These are phyloP conservation scores for Rutstroemia sp. DNA, from an alignment of 2,329 filamentous ascomycete genomes.

Conservation along the genomic window DNA sequence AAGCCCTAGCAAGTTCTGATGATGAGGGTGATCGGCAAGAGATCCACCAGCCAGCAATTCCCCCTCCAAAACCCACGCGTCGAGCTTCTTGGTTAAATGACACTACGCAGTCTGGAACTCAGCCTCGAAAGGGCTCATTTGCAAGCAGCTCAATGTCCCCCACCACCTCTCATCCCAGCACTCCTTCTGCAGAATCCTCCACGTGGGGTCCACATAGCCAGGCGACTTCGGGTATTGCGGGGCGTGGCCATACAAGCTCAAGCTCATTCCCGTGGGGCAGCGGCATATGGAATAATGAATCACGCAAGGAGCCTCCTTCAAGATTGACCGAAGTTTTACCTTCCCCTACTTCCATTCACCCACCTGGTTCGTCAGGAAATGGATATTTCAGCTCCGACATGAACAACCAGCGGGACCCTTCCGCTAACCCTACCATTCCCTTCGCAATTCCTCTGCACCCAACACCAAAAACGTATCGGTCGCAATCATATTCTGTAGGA, in stretches of 20 bases:
- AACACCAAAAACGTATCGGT: slow-evolving; percentile 86
- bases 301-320: slow-evolving; percentile 68
- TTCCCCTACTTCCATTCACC: slow-evolving; percentile 57
- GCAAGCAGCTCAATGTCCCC: slow-evolving; percentile 70
- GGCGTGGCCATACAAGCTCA: slow-evolving; percentile 36
- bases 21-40: slow-evolving; percentile 71
- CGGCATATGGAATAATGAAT: slow-evolving; percentile 73
- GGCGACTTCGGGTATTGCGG: slow-evolving; percentile 29
- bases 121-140: slow-evolving; percentile 67
- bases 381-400: slow-evolving; percentile 42
- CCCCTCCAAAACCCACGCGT: slow-evolving; percentile 55
- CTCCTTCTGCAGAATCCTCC: slow-evolving; percentile 61
- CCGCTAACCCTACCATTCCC: slow-evolving; percentile 60
- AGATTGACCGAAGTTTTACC: slow-evolving; percentile 67
- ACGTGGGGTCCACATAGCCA: slow-evolving; percentile 50
- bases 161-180: slow-evolving; percentile 72
- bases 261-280: slow-evolving; percentile 64
- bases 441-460: slow-evolving; percentile 85
- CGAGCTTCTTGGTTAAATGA: slow-evolving; percentile 85
- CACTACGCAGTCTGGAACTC: slow-evolving; percentile 54
- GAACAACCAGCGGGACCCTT: slow-evolving; percentile 41
- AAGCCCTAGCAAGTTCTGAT: slow-evolving; percentile 88
- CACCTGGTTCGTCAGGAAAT: slow-evolving; percentile 36
- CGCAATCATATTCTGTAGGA: slow-evolving; percentile 93
- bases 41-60: slow-evolving; percentile 38